Conservation (phyloP, 208 protist genomes). For the Trypanosomatidae sp. region DNA sequence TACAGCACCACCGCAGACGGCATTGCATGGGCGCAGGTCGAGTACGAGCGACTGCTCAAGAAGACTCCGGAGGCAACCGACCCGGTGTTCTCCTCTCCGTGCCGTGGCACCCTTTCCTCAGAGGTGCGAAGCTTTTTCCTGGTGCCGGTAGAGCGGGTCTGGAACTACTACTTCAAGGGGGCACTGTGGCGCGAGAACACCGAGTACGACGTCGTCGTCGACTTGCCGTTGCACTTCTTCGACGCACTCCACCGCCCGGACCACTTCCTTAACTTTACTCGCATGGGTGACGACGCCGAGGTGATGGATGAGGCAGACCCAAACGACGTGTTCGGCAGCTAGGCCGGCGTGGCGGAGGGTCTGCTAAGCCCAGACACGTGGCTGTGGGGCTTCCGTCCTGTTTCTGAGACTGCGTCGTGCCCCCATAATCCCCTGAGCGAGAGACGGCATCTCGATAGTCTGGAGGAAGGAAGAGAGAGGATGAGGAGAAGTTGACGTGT, state of each 20-base stretch:
- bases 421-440: not conserved
- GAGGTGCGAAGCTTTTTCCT: constrained; percentile 79
- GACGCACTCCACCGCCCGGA: constrained; percentile 69
- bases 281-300: constrained; percentile 47
- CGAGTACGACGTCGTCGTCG: constrained; percentile 76
- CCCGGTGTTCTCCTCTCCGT: constrained; percentile 47
- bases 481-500: not conserved
- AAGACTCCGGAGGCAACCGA: constrained; percentile 53
- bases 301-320: constrained; percentile 68
- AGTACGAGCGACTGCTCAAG: constrained; percentile 55
- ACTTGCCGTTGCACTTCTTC: constrained; percentile 77
- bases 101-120: constrained; percentile 63
- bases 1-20: constrained; percentile 82
- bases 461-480: not conserved
- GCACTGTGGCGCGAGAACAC: constrained; percentile 72
- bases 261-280: constrained; percentile 87
- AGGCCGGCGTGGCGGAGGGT: constrained; percentile 23
- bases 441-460: not conserved
- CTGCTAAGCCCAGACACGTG: not conserved
- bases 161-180: constrained; percentile 91
- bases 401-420: not conserved
- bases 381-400: constrained; percentile 1
- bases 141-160: constrained; percentile 63
- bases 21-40: constrained; percentile 66
- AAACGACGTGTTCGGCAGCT: constrained; percentile 58